Base-by-base conservation (phyloP, 768 basidiomycete species). In the Suillus alpinus region DNA sequence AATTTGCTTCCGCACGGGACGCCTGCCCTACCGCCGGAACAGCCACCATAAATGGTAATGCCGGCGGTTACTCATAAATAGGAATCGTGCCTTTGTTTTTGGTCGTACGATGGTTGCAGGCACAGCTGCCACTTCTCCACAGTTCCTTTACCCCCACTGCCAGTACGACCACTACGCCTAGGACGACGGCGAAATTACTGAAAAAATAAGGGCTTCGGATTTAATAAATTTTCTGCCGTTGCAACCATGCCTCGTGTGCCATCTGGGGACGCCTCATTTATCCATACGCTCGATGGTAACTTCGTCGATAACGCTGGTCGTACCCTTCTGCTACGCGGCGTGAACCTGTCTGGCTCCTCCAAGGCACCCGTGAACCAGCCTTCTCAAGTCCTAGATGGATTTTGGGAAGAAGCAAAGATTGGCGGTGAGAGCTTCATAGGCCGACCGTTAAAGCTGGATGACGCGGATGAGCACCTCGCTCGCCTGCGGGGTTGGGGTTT, bases 401-500 rank as follows among this genome's bases (percentile, higher is more conserved):
- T 97, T 73, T 97, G 94, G 93, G 88, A 91, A 53, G 76, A 76
- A 16, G 93, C 88, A 3, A 88, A 94, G 68, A 73, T 68, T 0
- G 88, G 90, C 47, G 84, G 85, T 13, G 80, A 84, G 59, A 86
- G 78, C 65, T 98, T 95, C 64, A 71, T 89, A 2, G 88, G 87
- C 0, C 78, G 88, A 46, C 95, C 95, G 0, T 77, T 99, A 4
- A 86, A 90, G 63, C 76, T 97, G 49, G 92, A 95, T 32, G 91
- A 95, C 67, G 92, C 92, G 5, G 89, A 98, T 75, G 81, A 89
- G 16, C 95, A 98, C 66, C 79, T 99, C 0, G 81, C 86, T 4
- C 80, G 97, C n/a, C 76, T 99, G 32, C 81, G 83, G 62, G 90
- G 89, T 0, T 99, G 95, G 96, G 97, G 97, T 0, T 98, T 94